These are phyloP conservation scores for Torulaspora gathmanii DNA, from an alignment of 805 yeast genomes.

Conservation along the genomic window DNA sequence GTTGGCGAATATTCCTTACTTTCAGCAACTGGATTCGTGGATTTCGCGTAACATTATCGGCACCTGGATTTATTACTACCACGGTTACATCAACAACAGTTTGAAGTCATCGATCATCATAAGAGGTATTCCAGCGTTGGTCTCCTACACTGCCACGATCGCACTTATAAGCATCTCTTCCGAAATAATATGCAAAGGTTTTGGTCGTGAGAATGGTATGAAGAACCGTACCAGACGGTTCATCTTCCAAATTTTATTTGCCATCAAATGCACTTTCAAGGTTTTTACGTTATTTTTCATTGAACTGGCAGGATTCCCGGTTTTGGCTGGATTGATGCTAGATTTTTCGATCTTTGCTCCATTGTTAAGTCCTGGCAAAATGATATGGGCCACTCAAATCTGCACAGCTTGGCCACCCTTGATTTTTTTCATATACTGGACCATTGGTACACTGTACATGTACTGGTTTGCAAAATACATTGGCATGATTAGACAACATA, in stretches of 20 bases:
- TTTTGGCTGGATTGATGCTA: conserved; percentile 74
- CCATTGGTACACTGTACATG: conserved; percentile 80
- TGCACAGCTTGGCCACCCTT: conserved; percentile 26
- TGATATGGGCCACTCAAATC: conserved; percentile 24
- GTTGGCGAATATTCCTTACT: conserved; percentile 7
- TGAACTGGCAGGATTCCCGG: conserved; percentile 82
- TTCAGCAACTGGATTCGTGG: conserved; percentile 15
- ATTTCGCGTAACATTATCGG: conserved; percentile 8
- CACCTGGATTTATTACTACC: conserved; percentile 12
- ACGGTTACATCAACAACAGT: conserved; percentile 19
- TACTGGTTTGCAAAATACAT: conserved; percentile 78
- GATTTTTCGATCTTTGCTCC: conserved; percentile 51
- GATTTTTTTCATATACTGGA: conserved; percentile 48
- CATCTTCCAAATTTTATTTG: conserved; percentile 50
- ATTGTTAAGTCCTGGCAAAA: conserved; percentile 16
- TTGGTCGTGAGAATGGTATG: conserved; percentile 30
- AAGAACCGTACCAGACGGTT: conserved; percentile 40
- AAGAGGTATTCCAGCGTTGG: conserved; percentile 28
- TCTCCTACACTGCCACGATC: conserved; percentile 30
- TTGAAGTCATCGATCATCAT: conserved; percentile 23
- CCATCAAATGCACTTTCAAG: conserved; percentile 58
- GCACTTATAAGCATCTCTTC: conserved; percentile 24
- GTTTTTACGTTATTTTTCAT: conserved; percentile 69
- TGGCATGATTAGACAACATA: conserved; percentile 67
- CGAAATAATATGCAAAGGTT: conserved; percentile 26